Evolutionary conservation across 176 grass and related monocot genomes (phyloP), one percentile per base, ranked within the genome.

Genomic region (Rhynchospora pubera): DNA sequence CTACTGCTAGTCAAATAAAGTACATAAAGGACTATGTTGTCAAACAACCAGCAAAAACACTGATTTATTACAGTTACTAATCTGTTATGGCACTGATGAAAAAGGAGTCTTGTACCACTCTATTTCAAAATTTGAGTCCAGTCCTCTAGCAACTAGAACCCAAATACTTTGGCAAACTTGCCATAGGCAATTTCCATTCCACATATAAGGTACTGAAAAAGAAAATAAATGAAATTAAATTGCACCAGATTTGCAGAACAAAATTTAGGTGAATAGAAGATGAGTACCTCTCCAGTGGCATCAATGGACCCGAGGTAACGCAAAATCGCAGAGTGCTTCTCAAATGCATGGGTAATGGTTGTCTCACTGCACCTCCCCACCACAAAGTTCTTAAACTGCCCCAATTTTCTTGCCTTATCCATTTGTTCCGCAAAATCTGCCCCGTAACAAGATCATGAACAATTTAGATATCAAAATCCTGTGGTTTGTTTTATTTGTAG

Each of bases 401-500:
- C 96, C 23, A 98, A 9, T 62, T 85, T 93, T 83, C 89, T 88
- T 12, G 96, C 95, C 84, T 34, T 94, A 34, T 98, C 95, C 92
- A 98, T 93, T 57, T 91, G 67, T 65, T 91, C 79, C 6, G 92
- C 95, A 63, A 98, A 98, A 65, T 93, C 95, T 98, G 48, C n/a
- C 6, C 50, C 70, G 30, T 55, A 52, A 85, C 43, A 69, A 77
- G 59, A 23, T 50, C 22, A 52, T 11, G 46, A 65, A 57, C 10
- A 79, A 12, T 10, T 52, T 78, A 80, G 85, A 19, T 43, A 74
- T 74, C 7, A n/a, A 74, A 24, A 42, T 32, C 30, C 32, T 42
- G 0, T 39, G 5, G 39, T 14, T 18, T 42, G 14, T 42, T 45
- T 18, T 44, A 70, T 46, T 70, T 70, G n/a, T 7, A 58, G 10